Percentiles rank a stretch among this genome's conserved stretches.
Evolutionary conservation across 768 basidiomycete genomes (phyloP).

Genomic region (Tulasnella sp.): DNA sequence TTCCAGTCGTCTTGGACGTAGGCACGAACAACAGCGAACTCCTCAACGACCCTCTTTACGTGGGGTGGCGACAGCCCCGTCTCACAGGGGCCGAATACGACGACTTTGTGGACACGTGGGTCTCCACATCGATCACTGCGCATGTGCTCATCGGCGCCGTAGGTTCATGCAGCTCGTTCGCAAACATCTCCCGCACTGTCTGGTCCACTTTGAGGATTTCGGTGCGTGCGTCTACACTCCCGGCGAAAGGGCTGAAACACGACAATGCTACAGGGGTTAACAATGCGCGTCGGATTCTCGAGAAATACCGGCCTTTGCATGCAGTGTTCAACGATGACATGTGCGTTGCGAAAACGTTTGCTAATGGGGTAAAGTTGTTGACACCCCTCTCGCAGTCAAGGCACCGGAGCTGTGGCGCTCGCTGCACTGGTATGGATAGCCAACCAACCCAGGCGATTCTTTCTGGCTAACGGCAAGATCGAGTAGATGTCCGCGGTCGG

Average conservation of each 20-base stretch:
- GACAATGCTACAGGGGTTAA: slow-evolving; percentile 35
- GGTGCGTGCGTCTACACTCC: slow-evolving; percentile 23
- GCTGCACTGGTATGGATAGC: slow-evolving; percentile 33
- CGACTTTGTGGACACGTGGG: slow-evolving; percentile 58
- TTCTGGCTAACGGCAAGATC: neutral
- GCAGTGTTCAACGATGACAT: slow-evolving; percentile 80
- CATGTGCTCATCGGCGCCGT: neutral
- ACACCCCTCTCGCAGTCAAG: slow-evolving; percentile 37
- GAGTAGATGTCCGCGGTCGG: slow-evolving; percentile 45
- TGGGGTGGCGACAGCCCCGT: slow-evolving; percentile 57
- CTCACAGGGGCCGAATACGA: slow-evolving; percentile 65
- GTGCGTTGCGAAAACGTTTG: slow-evolving; percentile 28
- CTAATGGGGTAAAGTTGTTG: neutral
- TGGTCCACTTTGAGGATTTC: slow-evolving; percentile 81
- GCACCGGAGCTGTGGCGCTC: slow-evolving; percentile 64
- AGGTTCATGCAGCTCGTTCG: slow-evolving; percentile 68
- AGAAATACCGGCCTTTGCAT: slow-evolving; percentile 49
- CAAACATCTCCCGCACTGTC: slow-evolving; percentile 50
- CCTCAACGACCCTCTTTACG: slow-evolving; percentile 48
- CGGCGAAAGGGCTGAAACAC: neutral
- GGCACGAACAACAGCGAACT: slow-evolving; percentile 61
- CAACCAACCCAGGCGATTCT: neutral
- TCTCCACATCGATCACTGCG: neutral
- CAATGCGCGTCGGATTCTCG: slow-evolving; percentile 58
- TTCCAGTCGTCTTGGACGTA: slow-evolving; percentile 57